phyloP scores from a whole-genome alignment of 192 early-diverging fungal species.

The Thoreauomyces humboldtii region DNA sequence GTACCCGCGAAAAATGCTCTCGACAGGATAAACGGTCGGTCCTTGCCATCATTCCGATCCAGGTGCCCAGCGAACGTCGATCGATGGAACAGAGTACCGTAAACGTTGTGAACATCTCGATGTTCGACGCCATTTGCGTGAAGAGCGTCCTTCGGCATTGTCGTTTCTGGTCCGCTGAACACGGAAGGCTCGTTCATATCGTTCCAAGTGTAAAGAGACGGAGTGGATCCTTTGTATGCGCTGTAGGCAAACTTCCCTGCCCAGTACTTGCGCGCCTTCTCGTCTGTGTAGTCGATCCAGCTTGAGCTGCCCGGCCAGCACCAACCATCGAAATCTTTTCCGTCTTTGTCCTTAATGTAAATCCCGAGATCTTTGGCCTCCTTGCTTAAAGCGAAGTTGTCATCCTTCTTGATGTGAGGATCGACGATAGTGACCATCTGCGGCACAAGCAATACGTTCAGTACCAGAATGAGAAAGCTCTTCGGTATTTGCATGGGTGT shows the following conservation, averaged over 20 bases:
- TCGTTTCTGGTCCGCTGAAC: conserved; percentile 96
- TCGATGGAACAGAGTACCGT: conserved; percentile 82
- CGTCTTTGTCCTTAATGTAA: conserved; percentile 76
- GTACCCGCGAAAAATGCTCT: conserved; percentile 96
- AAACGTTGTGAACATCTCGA: conserved; percentile 93
- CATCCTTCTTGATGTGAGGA: conserved; percentile 92
- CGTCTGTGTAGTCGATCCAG: conserved; percentile 91
- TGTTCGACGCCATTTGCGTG: conserved; percentile 89
- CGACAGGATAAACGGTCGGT: conserved; percentile 91
- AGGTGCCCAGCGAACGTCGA: conserved; percentile 82
- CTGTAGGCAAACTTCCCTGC: conserved; percentile 70
- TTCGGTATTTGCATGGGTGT: background rate
- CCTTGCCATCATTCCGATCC: conserved; percentile 33
- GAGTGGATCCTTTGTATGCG: conserved; percentile 81
- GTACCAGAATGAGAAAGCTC: background rate
- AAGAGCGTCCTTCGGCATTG: conserved; percentile 89
- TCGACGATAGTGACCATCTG: conserved; percentile 95
- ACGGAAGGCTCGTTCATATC: conserved; percentile 99
- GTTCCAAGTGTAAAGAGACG: conserved; percentile 89
- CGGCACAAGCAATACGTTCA: background rate
- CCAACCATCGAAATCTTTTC: conserved; percentile 86
- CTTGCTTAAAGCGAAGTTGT: conserved; percentile 70
- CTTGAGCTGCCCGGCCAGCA: conserved; percentile 96
- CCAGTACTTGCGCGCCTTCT: conserved; percentile 77
- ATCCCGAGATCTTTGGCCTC: conserved; percentile 71